A percentile compares a stretch with the other conserved stretches of the same genome.
Evolutionary conservation across 805 yeast species (phyloP).

Genomic region (Torulaspora gathmanii): DNA sequence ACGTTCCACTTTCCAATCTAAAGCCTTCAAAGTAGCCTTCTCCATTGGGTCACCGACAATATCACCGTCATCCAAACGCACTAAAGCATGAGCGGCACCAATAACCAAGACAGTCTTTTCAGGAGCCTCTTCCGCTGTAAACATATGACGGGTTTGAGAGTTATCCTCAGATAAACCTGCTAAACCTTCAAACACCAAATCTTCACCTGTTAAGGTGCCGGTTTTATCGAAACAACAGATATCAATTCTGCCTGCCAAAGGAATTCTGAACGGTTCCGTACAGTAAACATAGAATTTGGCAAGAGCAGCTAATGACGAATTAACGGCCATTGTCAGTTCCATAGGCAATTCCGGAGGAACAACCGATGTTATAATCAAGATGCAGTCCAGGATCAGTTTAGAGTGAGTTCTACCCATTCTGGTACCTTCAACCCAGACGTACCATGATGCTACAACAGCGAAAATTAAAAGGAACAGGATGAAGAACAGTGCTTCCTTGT

Average conservation of each 20-base stretch:
- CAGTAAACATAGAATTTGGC: conserved; percentile 87
- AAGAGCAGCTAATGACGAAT: conserved; percentile 81
- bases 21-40: conserved; percentile 85
- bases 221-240: conserved; percentile 98
- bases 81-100: conserved; percentile 96
- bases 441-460: conserved; percentile 94
- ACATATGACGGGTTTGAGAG: conserved; percentile 50
- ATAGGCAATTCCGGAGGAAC: conserved; percentile 99
- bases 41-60: conserved; percentile 99
- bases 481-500: conserved; percentile 88
- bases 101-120: conserved; percentile 62
- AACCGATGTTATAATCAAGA: conserved; percentile 91
- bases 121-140: conserved; percentile 58
- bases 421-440: conserved; percentile 97
- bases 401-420: conserved; percentile 93
- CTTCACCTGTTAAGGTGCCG: conserved; percentile 97
- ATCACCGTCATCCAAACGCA: conserved; percentile 91
- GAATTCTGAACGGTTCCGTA: conserved; percentile 97
- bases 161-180: conserved; percentile 62
- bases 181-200: conserved; percentile 90
- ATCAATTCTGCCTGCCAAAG: conserved; percentile 95
- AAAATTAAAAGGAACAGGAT: conserved; percentile 83
- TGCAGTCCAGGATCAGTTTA: conserved; percentile 90
- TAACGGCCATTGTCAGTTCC: conserved; percentile 98
- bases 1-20: conserved; percentile 76